Percentiles rank a stretch among this genome's conserved stretches.
These are phyloP conservation scores for Zygotorulaspora sp. DNA, from an alignment of 805 yeast species.

Conservation along the genomic window DNA sequence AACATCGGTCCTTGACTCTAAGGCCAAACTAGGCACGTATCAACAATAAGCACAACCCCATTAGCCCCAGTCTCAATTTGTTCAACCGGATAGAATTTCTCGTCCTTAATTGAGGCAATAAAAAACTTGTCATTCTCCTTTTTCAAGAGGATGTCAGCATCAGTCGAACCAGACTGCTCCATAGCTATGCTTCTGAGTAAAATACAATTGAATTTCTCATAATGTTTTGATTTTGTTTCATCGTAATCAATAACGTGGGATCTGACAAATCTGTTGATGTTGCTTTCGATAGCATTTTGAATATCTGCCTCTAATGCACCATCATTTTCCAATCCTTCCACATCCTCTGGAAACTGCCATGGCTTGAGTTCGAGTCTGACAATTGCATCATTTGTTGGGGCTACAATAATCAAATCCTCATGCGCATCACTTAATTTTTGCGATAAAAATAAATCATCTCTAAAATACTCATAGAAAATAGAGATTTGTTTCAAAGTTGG, in stretches of 20 bases:
- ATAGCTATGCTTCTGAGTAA: slow-evolving; percentile 15
- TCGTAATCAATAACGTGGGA: slow-evolving; percentile 51
- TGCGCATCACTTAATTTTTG: slow-evolving; percentile 44
- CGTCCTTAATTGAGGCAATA: slow-evolving; percentile 33
- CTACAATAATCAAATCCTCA: slow-evolving; percentile 50
- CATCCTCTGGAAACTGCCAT: slow-evolving; percentile 69
- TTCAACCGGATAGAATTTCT: slow-evolving; percentile 36
- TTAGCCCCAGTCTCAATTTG: slow-evolving; percentile 39
- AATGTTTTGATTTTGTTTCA: slow-evolving; percentile 10
- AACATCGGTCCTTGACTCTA: too few species aligned
- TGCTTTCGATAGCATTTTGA: slow-evolving; percentile 47
- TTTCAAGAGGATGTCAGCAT: slow-evolving; percentile 36
- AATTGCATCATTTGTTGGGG: slow-evolving; percentile 67
- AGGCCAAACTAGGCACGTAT: slow-evolving; percentile 38
- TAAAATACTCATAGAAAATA: slow-evolving; percentile 64
- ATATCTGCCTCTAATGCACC: slow-evolving; percentile 38
- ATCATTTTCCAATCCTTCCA: slow-evolving; percentile 30
- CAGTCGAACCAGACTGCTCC: slow-evolving; percentile 14
- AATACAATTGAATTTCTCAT: slow-evolving; percentile 6
- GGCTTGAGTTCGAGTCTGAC: slow-evolving; percentile 53
- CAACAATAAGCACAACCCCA: slow-evolving; percentile 44
- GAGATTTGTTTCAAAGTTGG: slow-evolving; percentile 42
- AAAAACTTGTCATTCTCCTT: slow-evolving; percentile 36
- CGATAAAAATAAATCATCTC: slow-evolving; percentile 54
- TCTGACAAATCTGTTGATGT: slow-evolving; percentile 54